phyloP scores from a whole-genome alignment of 345 rosid genomes.

The Rhodamnia rubescens region DNA sequence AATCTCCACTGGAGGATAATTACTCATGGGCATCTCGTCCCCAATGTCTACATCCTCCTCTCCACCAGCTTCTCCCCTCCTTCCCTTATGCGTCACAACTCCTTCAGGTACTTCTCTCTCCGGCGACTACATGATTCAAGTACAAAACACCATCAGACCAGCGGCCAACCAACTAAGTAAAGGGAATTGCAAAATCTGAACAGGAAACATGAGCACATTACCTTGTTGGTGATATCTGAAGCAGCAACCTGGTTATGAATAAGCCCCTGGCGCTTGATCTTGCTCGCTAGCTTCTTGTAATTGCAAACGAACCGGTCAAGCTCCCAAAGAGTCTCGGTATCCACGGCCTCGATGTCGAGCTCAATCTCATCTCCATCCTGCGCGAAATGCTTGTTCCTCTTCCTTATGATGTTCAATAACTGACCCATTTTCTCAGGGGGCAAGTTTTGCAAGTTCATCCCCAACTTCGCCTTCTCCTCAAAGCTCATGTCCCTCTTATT shows the following conservation, averaged over 20 bases:
- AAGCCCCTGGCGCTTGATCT: constrained; percentile 22
- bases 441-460: constrained; percentile 18
- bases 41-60: constrained; percentile 50
- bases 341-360: constrained; percentile 26
- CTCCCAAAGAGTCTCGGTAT: constrained; percentile 33
- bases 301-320: constrained; percentile 25
- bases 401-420: constrained; percentile 18
- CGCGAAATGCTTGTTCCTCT: constrained; percentile 16
- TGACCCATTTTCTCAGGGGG: constrained; percentile 31
- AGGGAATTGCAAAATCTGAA: neutral
- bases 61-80: constrained; percentile 12
- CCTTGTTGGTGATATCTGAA: constrained; percentile 10
- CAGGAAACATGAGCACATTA: neutral
- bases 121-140: constrained; percentile 1
- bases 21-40: constrained; percentile 24
- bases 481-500: constrained; percentile 29
- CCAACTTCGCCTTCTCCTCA: constrained; percentile 29
- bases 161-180: neutral
- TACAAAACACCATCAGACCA: neutral
- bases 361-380: constrained; percentile 30
- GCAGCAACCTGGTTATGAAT: constrained; percentile 8
- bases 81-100: neutral
- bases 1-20: constrained; percentile 36
- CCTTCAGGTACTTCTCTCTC: constrained; percentile 6
- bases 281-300: constrained; percentile 17